Base-by-base conservation (phyloP, 495 filamentous ascomycete species). In the Penicillium chermesinum region DNA sequence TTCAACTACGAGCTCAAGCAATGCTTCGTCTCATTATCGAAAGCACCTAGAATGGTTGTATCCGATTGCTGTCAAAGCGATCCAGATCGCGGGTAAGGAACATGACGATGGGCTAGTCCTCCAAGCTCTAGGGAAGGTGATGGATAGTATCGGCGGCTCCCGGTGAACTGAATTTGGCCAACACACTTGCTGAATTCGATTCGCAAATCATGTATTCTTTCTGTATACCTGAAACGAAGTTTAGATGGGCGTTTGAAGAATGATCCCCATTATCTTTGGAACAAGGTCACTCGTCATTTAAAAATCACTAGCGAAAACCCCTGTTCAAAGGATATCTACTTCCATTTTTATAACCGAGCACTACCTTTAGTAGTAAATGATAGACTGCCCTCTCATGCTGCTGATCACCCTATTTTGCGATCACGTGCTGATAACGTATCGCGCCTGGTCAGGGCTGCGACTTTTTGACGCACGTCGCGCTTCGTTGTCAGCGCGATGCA, bases 31-130 rank as follows among this genome's bases (percentile, higher is more conserved):
- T 35, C 52, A 69, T 48, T 56, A 69, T n/a, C 76, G 71, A 57
- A 87, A 86, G 63, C 93, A 96, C 70, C 66, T 97, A 17, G 77
- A 86, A 46, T 77, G 84, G 66, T 67, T 98, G 42, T 95, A 91
- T 61, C 86, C 88, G 21, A 71, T 96, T n/a, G 60, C 95, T 17
- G 79, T 84, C 10, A 76, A 77, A 44, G 87, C 83, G 4, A 70
- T 87, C 0, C 77, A 77, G 52, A 83, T 88, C 0, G 85, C 88
- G 10, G 79, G 80, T 14, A 77, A 75, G 34, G 80, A 78, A 36
- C 63, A 76, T 69, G 57, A 81, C 80, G 66, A 80, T 84, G 45
- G 74, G 48, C 50, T 74, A 76, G 64, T 69, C 78, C 50, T 75
- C 60, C 73, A 73, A 59, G 78, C 83, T 44, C 65, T 91, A 34